A percentile compares a stretch with the other conserved stretches of the same genome.
Evolutionary conservation across 2,329 filamentous ascomycete species (phyloP).

Genomic region (Pseudogymnoascus sp.): DNA sequence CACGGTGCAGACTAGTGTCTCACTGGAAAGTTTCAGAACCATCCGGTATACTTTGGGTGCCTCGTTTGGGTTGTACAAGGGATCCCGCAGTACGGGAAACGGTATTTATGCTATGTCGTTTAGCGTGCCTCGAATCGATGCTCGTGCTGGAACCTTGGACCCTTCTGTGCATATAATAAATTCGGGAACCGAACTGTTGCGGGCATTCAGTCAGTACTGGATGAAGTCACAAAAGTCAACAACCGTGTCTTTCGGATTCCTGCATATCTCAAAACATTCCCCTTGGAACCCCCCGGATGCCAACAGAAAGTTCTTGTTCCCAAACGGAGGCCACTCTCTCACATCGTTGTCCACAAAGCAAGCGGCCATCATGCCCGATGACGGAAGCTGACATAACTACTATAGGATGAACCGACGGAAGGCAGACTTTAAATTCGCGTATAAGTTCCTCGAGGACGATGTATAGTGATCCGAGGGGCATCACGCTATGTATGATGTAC

Average conservation of each 20-base stretch:
- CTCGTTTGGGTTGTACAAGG: background rate
- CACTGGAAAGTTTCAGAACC: conserved; percentile 12
- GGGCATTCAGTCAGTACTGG: conserved; percentile 6
- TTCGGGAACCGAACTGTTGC: background rate
- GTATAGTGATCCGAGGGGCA: conserved; percentile 68
- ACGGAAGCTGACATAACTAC: conserved; percentile 12
- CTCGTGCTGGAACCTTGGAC: background rate
- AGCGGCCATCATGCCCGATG: background rate
- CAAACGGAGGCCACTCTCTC: background rate
- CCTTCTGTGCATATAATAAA: background rate
- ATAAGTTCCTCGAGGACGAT: conserved; percentile 96
- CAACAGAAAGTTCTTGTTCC: background rate
- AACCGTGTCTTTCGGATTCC: background rate
- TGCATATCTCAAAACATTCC: background rate
- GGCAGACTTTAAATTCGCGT: conserved; percentile 96
- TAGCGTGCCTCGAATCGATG: conserved; percentile 2
- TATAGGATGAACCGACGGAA: conserved; percentile 95
- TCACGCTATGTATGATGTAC: conserved; percentile 23
- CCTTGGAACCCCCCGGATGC: background rate
- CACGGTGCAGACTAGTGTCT: conserved; percentile 10
- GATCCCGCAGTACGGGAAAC: background rate
- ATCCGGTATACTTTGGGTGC: background rate
- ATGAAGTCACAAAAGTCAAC: background rate
- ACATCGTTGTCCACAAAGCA: conserved; percentile 10
- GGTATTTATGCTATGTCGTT: background rate